Evolutionary conservation across 2,329 filamentous ascomycete species (phyloP).

Genomic region (Beauveria scarabaeidicola): DNA sequence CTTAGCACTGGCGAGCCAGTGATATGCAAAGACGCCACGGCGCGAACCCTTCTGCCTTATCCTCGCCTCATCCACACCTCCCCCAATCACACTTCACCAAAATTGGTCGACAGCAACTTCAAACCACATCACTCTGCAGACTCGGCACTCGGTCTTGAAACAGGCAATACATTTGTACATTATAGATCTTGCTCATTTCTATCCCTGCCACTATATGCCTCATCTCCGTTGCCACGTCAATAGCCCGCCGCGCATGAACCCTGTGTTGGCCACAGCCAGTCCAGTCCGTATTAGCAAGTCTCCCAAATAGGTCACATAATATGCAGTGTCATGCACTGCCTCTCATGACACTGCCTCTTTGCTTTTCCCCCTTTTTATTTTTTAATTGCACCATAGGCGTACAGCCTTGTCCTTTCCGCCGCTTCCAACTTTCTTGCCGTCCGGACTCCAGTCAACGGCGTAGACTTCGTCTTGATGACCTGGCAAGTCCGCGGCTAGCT

Average conservation of each 20-base stretch:
- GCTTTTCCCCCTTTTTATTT: background rate
- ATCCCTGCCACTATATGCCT: slow-evolving; percentile 1
- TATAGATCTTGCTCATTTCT: background rate
- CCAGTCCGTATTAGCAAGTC: background rate
- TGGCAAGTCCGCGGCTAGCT: slow-evolving; percentile 71
- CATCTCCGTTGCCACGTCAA: slow-evolving; percentile 9
- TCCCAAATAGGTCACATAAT: background rate
- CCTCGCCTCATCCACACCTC: background rate
- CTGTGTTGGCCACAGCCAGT: background rate
- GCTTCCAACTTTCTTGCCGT: slow-evolving; percentile 80
- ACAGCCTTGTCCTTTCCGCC: slow-evolving; percentile 87
- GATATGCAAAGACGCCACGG: background rate
- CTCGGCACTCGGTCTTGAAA: background rate
- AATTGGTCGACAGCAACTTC: background rate
- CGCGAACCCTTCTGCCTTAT: background rate
- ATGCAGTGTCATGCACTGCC: background rate
- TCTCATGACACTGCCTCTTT: background rate
- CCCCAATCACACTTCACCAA: background rate
- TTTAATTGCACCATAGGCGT: slow-evolving; percentile 55
- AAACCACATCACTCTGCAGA: slow-evolving; percentile 2
- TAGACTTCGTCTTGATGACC: slow-evolving; percentile 92
- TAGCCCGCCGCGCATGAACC: background rate
- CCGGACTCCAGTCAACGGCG: slow-evolving; percentile 89
- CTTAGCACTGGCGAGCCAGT: background rate
- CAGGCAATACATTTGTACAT: background rate